Percentiles rank a stretch among this genome's conserved stretches.
These are phyloP conservation scores for Gelatoporia subvermispora DNA, from an alignment of 768 basidiomycete genomes.

Conservation along the genomic window DNA sequence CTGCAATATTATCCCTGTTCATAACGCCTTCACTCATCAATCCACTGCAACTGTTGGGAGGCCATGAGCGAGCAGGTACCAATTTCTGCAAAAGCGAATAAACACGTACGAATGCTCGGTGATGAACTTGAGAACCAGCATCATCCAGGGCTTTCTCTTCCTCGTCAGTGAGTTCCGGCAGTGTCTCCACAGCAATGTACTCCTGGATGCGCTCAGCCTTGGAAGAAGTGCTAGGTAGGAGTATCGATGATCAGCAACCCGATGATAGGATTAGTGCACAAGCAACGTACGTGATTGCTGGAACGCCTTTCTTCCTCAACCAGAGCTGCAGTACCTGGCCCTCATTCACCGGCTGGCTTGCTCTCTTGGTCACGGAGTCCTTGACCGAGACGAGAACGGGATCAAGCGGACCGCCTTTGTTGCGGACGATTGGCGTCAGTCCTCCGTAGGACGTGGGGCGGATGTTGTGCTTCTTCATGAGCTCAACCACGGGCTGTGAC, in stretches of 20 bases:
- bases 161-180: slow-evolving; percentile 28
- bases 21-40: neutral
- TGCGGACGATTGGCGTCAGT: slow-evolving; percentile 32
- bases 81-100: neutral
- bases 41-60: neutral
- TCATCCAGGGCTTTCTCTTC: slow-evolving; percentile 25
- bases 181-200: slow-evolving; percentile 40
- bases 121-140: slow-evolving; percentile 24
- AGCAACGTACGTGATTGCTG: slow-evolving; percentile 28
- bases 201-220: slow-evolving; percentile 41
- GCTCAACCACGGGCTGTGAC: slow-evolving; percentile 30
- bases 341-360: slow-evolving; percentile 20
- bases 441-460: slow-evolving; percentile 37
- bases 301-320: slow-evolving; percentile 26
- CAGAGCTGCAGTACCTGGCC: slow-evolving; percentile 28
- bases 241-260: neutral
- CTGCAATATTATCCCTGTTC: no score
- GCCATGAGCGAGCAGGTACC: no score
- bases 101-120: slow-evolving; percentile 24
- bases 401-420: slow-evolving; percentile 34
- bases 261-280: neutral
- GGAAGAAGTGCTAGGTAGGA: slow-evolving; percentile 30
- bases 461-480: slow-evolving; percentile 34
- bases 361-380: slow-evolving; percentile 16
- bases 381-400: slow-evolving; percentile 31